These are phyloP conservation scores for Lagenaria siceraria DNA, from an alignment of 306 rosid species.

Conservation along the genomic window DNA sequence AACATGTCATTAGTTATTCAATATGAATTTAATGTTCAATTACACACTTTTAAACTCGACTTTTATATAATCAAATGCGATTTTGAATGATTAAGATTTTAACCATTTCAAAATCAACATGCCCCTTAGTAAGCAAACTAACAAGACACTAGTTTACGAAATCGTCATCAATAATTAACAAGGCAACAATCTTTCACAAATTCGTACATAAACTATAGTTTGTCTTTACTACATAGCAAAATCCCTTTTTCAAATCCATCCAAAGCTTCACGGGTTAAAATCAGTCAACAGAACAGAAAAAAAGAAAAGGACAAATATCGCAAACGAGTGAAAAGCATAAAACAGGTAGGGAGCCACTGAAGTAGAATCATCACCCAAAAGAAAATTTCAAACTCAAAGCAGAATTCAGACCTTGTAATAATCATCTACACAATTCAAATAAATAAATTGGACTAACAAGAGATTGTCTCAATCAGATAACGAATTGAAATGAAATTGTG, in stretches of 20 bases:
- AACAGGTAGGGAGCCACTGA: neutral
- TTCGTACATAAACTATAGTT: neutral
- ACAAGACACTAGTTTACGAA: too few species aligned
- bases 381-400: neutral
- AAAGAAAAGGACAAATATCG: constrained; percentile 9
- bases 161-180: neutral
- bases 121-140: too few species aligned
- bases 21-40: too few species aligned
- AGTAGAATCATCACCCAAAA: neutral
- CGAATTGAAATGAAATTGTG: neutral
- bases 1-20: too few species aligned
- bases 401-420: neutral
- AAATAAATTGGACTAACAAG: neutral
- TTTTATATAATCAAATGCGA: too few species aligned
- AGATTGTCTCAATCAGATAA: neutral
- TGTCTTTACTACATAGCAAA: neutral
- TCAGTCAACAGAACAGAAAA: neutral
- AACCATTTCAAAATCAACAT: too few species aligned
- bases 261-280: constrained; percentile 13
- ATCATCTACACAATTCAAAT: neutral
- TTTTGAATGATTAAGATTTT: too few species aligned
- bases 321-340: neutral
- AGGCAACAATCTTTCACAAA: neutral
- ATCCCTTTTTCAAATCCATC: neutral
- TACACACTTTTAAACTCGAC: too few species aligned